phyloP scores from a whole-genome alignment of 495 filamentous ascomycete species.

The Extremus antarcticus region DNA sequence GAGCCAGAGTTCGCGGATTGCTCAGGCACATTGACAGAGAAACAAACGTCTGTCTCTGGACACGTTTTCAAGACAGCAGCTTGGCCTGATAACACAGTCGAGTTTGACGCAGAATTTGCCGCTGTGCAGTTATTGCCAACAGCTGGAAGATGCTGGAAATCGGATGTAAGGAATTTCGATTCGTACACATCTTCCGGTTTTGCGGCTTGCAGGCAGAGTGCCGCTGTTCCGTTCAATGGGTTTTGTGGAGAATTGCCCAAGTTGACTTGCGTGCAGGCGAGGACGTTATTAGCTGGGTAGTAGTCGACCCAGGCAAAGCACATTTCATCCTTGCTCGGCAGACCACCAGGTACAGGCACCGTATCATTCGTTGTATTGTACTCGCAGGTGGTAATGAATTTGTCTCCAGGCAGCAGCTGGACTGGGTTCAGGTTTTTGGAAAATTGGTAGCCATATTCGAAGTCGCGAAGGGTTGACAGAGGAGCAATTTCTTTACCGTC shows the following conservation, averaged over 20 bases:
- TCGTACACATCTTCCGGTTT: neutral
- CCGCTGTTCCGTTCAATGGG: neutral
- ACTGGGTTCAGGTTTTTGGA: neutral
- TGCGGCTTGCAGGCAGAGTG: neutral
- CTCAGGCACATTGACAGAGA: slow-evolving; percentile 27
- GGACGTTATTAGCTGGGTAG: slow-evolving; percentile 3
- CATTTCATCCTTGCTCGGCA: slow-evolving; percentile 1
- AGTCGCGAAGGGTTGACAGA: slow-evolving; percentile 4
- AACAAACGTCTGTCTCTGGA: slow-evolving; percentile 25
- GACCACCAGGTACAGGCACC: slow-evolving; percentile 2
- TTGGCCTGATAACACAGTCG: neutral
- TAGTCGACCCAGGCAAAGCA: slow-evolving; percentile 12
- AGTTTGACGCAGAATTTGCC: neutral
- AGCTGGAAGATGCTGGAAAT: neutral
- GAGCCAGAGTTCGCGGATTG: slow-evolving; percentile 25
- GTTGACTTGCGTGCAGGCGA: slow-evolving; percentile 10
- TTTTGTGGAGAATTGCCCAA: neutral
- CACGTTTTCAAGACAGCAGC: slow-evolving; percentile 8
- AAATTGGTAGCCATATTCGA: slow-evolving; percentile 12
- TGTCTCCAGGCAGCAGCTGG: slow-evolving; percentile 5
- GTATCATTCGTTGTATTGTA: slow-evolving; percentile 4
- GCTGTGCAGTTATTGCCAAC: neutral
- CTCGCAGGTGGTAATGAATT: slow-evolving; percentile 9
- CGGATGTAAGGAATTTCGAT: neutral
- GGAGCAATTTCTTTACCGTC: slow-evolving; percentile 4